A percentile compares a stretch with the other conserved stretches of the same genome.
These are phyloP conservation scores for Monotropa hypopitys DNA, from an alignment of 179 eudicot genomes.

Conservation along the genomic window DNA sequence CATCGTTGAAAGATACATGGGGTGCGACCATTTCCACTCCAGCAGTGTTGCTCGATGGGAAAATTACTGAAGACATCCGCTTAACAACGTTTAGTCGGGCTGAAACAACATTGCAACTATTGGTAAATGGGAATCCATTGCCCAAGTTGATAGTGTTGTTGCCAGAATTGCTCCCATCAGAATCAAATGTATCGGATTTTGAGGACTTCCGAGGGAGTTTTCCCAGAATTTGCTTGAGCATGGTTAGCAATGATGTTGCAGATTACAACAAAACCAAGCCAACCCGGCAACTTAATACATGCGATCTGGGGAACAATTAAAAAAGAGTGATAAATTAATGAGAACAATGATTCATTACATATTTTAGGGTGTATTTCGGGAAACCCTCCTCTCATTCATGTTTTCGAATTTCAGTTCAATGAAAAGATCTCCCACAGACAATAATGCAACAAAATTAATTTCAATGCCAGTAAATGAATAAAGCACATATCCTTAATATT, in stretches of 20 bases:
- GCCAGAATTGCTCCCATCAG: slow-evolving; percentile 20
- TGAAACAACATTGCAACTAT: slow-evolving; percentile 35
- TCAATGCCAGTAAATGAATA: not conserved
- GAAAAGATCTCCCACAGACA: not conserved
- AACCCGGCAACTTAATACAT: not conserved
- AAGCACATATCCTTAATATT: not conserved
- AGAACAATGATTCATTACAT: not conserved
- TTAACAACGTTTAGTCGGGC: slow-evolving; percentile 26
- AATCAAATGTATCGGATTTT: slow-evolving; percentile 40
- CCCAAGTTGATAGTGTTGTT: slow-evolving; percentile 21
- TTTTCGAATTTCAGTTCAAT: not conserved
- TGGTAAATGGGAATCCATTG: slow-evolving; percentile 30
- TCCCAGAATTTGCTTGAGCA: slow-evolving; percentile 79
- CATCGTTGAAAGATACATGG: slow-evolving; percentile 62
- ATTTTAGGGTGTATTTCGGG: not conserved
- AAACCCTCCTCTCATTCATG: not conserved
- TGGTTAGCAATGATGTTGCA: slow-evolving; percentile 17
- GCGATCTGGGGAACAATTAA: not conserved
- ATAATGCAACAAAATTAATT: not conserved
- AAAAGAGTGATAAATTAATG: not conserved
- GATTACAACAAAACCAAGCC: slow-evolving; percentile 1
- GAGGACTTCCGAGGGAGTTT: slow-evolving; percentile 67
- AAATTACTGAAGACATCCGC: slow-evolving; percentile 70
- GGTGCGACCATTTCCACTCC: slow-evolving; percentile 55
- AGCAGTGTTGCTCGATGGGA: slow-evolving; percentile 51